A percentile compares a stretch with the other conserved stretches of the same genome.
Conservation (phyloP, 345 rosid genomes). For the Bretschneidera sinensis region DNA sequence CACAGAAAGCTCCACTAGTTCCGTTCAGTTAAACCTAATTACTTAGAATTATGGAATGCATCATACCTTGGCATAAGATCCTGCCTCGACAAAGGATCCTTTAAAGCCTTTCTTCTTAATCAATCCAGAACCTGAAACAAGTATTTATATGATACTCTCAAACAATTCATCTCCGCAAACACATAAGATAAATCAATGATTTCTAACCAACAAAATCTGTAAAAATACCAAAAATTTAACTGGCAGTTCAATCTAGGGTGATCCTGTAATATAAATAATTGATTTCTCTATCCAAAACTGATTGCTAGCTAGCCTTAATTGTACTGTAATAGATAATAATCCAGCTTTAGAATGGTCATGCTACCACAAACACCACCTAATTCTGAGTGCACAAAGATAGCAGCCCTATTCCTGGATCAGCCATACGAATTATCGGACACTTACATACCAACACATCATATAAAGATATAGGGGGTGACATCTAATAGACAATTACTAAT, state of each 20-base stretch:
- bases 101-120: constrained; percentile 70
- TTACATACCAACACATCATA: not conserved
- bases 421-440: not conserved
- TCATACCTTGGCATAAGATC: constrained; percentile 84
- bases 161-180: not conserved
- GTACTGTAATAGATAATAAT: too few species aligned
- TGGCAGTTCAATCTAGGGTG: not conserved
- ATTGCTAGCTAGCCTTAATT: not conserved
- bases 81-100: constrained; percentile 81
- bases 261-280: not conserved
- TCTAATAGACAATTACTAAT: too few species aligned
- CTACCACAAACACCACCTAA: not conserved
- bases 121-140: constrained; percentile 71
- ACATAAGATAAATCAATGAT: not conserved
- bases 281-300: not conserved
- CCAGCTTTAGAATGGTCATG: too few species aligned
- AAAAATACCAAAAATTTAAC: too few species aligned
- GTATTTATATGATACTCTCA: not conserved
- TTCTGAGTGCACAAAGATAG: not conserved
- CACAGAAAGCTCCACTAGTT: not conserved
- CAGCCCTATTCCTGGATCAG: not conserved
- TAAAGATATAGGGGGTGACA: too few species aligned
- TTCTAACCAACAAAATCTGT: not conserved
- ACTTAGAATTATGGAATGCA: not conserved
- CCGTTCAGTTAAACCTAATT: not conserved